Evolutionary conservation across 2,329 filamentous ascomycete species (phyloP).

Genomic region (Talaromyces sp.): DNA sequence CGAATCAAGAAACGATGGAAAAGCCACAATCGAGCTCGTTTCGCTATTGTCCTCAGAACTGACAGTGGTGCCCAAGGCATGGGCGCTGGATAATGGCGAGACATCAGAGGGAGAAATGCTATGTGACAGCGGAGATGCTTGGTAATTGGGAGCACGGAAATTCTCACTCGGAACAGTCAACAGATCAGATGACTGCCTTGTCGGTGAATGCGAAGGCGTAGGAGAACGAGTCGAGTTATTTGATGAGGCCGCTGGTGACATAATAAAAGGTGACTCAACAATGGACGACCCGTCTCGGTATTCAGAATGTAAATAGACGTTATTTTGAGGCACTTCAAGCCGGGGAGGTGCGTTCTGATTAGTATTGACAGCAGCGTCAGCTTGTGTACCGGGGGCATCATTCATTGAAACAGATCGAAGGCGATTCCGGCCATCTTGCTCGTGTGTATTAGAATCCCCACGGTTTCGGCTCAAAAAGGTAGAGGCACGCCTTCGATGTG

Average conservation of each 20-base stretch:
- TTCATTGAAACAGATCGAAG: slow-evolving; percentile 57
- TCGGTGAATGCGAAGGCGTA: slow-evolving; percentile 21
- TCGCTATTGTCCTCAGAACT: slow-evolving; percentile 14
- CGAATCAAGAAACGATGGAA: slow-evolving; percentile 62
- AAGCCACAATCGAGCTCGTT: slow-evolving; percentile 53
- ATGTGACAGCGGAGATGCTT: slow-evolving; percentile 16
- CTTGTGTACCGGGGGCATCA: slow-evolving; percentile 26
- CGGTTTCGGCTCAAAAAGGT: slow-evolving; percentile 17
- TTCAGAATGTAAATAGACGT: not conserved
- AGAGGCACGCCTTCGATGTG: slow-evolving; percentile 16
- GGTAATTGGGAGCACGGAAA: slow-evolving; percentile 36
- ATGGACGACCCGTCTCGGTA: not conserved
- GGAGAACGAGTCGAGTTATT: slow-evolving; percentile 20
- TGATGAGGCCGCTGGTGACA: slow-evolving; percentile 29
- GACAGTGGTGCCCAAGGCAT: slow-evolving; percentile 10
- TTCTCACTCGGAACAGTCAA: slow-evolving; percentile 40
- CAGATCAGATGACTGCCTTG: slow-evolving; percentile 31
- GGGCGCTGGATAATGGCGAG: slow-evolving; percentile 25
- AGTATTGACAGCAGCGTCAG: slow-evolving; percentile 22
- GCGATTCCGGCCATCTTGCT: not conserved
- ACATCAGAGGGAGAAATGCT: slow-evolving; percentile 20
- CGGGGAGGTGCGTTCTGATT: not conserved
- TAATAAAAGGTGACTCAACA: slow-evolving; percentile 11
- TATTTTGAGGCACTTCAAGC: not conserved
- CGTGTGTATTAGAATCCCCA: slow-evolving; percentile 23